Base-by-base conservation (phyloP, 2,329 filamentous ascomycete species). In the Arthrobotrys conoides region DNA sequence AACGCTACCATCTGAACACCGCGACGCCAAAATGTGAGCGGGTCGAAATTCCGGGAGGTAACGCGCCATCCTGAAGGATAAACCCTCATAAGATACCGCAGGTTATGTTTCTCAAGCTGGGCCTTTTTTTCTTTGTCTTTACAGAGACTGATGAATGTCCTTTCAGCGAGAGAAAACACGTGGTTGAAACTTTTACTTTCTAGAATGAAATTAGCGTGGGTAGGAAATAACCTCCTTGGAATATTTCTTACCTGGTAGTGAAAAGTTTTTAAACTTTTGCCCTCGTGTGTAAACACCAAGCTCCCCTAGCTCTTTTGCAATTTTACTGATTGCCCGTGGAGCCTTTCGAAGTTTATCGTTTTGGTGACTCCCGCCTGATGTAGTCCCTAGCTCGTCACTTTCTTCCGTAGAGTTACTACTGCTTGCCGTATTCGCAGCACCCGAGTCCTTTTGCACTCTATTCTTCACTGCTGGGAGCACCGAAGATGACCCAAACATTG, bases 1-100 rank as follows among this genome's bases (percentile, higher is more conserved):
- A 98, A 87, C 0, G 96, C 96, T 14, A 92, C 94, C 95, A 99
- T 98, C 85, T 99, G 96, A 18, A 97, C 96, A 36, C 96, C 96
- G 51, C 93, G 91, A 65, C 95, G 91, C 96, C 96, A 99, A 83
- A 96, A 97, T 80, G 91, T 91, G 80, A 97, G 89, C 0, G 96
- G 96, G 82, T 97, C 94, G 83, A 97, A 98, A 85, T 99, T 99
- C 82, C 92, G 93, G 0, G 96, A 98, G 38, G 90, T 90, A 71
- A 98, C 87, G 30, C 96, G 91, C 81, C 90, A 91, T 44, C 90
- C 91, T 69, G 93, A 92, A 5, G 96, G 96, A 83, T 99, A 99
- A 9, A 98, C 94, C 51, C 96, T 91, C 89, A 97, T 97, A 83
- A 97, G 86, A 83, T 94, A 93, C 48, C 91, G 90, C 87, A 93